Percentiles rank a stretch among this genome's conserved stretches.
phyloP scores from a whole-genome alignment of 2,329 filamentous ascomycete species.

The Apiospora saccharicola region DNA sequence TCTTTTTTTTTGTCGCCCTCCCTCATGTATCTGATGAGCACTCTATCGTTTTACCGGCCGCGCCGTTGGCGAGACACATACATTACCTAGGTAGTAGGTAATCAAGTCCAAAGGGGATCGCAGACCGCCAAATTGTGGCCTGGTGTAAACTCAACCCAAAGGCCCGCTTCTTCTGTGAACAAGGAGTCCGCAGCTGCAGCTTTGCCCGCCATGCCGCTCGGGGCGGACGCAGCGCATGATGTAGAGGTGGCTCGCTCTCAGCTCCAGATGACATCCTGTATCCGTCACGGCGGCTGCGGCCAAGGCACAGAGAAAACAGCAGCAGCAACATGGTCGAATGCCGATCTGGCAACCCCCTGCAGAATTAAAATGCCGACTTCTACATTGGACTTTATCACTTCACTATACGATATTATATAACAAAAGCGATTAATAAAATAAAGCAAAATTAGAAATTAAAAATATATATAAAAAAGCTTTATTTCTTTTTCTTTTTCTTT shows the following conservation, averaged over 20 bases:
- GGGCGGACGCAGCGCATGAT: not conserved
- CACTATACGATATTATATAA: no score
- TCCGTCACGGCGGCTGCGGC: conserved; percentile 5
- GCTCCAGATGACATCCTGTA: not conserved
- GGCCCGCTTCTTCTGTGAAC: conserved; percentile 10
- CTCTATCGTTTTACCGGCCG: not conserved
- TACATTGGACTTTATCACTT: no score
- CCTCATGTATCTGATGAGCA: not conserved
- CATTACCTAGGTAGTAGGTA: not conserved
- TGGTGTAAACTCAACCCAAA: not conserved
- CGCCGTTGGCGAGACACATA: not conserved
- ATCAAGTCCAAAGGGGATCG: not conserved
- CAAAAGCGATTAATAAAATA: no score
- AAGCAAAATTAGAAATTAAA: no score
- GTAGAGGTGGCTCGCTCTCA: not conserved
- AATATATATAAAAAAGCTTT: no score
- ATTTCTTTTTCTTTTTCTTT: no score
- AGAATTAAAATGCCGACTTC: no score
- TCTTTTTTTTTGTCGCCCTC: not conserved
- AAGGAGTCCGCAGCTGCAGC: conserved; percentile 1
- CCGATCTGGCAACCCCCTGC: no score
- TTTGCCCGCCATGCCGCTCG: conserved; percentile 18
- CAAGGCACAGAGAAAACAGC: not conserved
- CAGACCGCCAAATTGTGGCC: conserved; percentile 13
- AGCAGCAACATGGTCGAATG: not conserved